A percentile compares a stretch with the other conserved stretches of the same genome.
Evolutionary conservation across 108 stramenopile genomes (phyloP).

Genomic region (Chaetoceros muelleri): DNA sequence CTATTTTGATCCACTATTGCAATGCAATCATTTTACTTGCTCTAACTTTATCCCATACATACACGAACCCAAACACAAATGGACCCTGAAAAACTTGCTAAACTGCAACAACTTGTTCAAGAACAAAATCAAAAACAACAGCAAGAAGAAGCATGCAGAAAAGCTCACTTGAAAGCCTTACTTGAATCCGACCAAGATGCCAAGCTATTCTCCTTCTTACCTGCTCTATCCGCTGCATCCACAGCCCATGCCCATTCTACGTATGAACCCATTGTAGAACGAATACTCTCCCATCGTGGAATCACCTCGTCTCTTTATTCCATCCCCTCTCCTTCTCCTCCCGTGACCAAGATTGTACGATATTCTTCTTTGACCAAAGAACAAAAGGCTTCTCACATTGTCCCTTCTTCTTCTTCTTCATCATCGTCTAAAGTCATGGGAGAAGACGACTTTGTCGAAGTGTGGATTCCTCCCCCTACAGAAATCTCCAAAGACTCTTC

Average conservation of each 20-base stretch:
- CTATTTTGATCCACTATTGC: too few relatives aligned
- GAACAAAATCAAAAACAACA: conserved; percentile 4
- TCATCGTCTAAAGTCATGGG: neutral
- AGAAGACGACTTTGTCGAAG: neutral
- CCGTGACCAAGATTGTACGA: conserved; percentile 3
- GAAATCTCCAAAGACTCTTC: too few relatives aligned
- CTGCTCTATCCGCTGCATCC: conserved; percentile 27
- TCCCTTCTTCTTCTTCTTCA: conserved; percentile 2
- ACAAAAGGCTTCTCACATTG: conserved; percentile 1
- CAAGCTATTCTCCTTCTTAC: conserved; percentile 16
- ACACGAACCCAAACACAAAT: too few relatives aligned
- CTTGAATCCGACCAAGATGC: conserved; percentile 15
- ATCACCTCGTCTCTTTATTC: conserved; percentile 2
- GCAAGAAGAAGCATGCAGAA: neutral
- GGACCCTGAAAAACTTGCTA: neutral
- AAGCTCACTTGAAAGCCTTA: conserved; percentile 4
- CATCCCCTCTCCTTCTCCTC: conserved; percentile 3
- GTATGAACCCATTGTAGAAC: conserved; percentile 16
- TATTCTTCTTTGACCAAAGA: conserved; percentile 11
- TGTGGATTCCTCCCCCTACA: too few relatives aligned
- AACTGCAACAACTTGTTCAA: conserved; percentile 6
- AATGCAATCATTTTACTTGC: too few relatives aligned
- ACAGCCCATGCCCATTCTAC: conserved; percentile 19
- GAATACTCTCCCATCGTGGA: conserved; percentile 6
- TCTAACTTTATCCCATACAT: too few relatives aligned